These are phyloP conservation scores for Allium sativum DNA, from an alignment of 106 monocot species.

Conservation along the genomic window DNA sequence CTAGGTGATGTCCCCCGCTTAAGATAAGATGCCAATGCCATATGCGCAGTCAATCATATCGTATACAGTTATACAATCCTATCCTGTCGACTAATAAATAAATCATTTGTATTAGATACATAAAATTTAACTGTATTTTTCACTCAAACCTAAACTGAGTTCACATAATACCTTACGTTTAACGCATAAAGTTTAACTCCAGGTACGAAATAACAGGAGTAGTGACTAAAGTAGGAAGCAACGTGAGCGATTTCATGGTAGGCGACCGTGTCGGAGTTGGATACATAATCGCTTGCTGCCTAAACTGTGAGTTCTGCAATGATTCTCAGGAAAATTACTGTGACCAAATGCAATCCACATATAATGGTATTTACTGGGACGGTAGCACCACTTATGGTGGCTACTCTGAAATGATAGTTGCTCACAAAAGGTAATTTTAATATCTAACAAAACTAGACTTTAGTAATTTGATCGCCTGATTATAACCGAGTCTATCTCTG, in stretches of 20 bases:
- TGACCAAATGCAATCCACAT: slow-evolving; percentile 62
- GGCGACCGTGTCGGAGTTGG: slow-evolving; percentile 77
- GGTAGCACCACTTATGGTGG: slow-evolving; percentile 93
- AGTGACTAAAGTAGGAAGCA: slow-evolving; percentile 54
- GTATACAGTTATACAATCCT: no score
- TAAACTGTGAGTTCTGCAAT: slow-evolving; percentile 61
- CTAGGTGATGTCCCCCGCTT: no score
- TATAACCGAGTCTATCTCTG: no score
- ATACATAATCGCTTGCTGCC: slow-evolving; percentile 61
- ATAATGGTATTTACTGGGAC: slow-evolving; percentile 75
- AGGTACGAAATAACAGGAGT: slow-evolving; percentile 89
- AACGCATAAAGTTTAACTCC: neutral
- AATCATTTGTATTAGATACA: no score
- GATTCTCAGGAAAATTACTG: slow-evolving; percentile 80
- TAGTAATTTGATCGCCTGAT: neutral
- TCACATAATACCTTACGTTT: no score
- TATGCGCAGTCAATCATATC: no score
- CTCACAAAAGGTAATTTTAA: slow-evolving; percentile 44
- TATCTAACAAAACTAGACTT: no score
- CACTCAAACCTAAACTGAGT: no score
- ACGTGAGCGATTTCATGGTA: slow-evolving; percentile 47
- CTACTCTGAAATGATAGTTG: slow-evolving; percentile 63
- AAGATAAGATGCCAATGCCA: no score
- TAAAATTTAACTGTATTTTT: no score
- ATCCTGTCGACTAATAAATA: no score